phyloP scores from a whole-genome alignment of 371 early-diverging fungal species.

The Umbelopsis sp. region DNA sequence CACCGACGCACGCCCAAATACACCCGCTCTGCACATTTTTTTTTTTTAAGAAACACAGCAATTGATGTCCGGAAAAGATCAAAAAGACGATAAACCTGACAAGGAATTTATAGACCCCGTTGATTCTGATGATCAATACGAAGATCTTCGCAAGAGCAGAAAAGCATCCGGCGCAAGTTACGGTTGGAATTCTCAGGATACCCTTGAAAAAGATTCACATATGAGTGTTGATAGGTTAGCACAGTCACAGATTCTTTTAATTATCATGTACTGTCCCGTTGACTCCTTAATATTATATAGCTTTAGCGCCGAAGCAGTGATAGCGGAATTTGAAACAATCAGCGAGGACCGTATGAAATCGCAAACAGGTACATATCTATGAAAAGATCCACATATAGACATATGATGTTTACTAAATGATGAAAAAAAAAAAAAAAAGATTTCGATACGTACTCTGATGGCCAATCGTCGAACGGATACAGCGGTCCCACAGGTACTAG shows the following conservation, averaged over 20 bases:
- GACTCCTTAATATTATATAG: no score
- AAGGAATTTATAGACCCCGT: neutral
- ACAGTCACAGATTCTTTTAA: no score
- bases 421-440: neutral
- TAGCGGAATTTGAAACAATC: no score
- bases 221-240: neutral
- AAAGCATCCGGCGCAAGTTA: neutral
- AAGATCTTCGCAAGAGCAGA: neutral
- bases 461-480: neutral
- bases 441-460: slow-evolving; percentile 1
- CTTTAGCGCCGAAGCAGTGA: no score
- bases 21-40: neutral
- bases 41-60: neutral
- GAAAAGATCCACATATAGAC: neutral
- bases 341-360: neutral
- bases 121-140: neutral
- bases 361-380: neutral
- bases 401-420: neutral
- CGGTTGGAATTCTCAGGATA: slow-evolving; percentile 1
- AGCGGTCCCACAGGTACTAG: slow-evolving; percentile 12
- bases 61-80: neutral
- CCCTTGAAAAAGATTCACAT: neutral
- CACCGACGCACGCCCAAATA: neutral
- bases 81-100: neutral
- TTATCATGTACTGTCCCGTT: no score